Base-by-base conservation (phyloP, 129 eudicot species). In the Flaveria linearis region DNA sequence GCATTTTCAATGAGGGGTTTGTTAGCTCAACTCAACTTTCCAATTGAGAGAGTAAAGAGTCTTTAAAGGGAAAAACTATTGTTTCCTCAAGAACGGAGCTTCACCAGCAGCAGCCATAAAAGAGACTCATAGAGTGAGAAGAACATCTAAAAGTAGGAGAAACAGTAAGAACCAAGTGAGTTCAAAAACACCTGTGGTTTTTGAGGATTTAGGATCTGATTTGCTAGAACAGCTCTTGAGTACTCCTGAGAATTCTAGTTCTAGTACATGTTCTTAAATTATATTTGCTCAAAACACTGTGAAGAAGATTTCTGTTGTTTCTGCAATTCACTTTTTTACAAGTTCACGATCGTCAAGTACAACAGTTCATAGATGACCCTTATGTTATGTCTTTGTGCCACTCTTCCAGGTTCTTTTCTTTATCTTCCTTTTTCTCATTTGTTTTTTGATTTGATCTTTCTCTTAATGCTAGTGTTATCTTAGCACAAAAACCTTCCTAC, bases 1-100 rank as follows among this genome's bases (percentile, higher is more conserved):
- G 85, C 85, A 61, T 82, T 76, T 52, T 64, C 78, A 13, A 82
- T 76, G 85, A 72, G 85, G 51, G 85, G 85, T 76, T 15, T 82
- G 1, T 71, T 67, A 13, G 41, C 85, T 51, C 75, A 42, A 58
- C 82, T 82, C 56, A 82, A 82, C 66, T 77, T 77, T 11, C 60
- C 85, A 20, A 55, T 53, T n/a, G 85, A 82, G 64, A 76, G 36
- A 52, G 85, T 82, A 39, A 77, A 57, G 85, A 82, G 16, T 82
- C 85, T 33, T 73, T 82, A 53, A 73, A 20, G 85, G 82, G 41
- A 71, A 76, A 58, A 58, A 61, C 73, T 69, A 61, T 26, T n/a
- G 36, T 20, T 22, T 50, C 52, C 45, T 33, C 25, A 72, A 18
- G 36, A 63, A 82, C 16, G 85, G 82, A 64, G 14, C 70, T 71